Evolutionary conservation across 2,329 filamentous ascomycete species (phyloP).

Genomic region (Stemphylium vesicarium): DNA sequence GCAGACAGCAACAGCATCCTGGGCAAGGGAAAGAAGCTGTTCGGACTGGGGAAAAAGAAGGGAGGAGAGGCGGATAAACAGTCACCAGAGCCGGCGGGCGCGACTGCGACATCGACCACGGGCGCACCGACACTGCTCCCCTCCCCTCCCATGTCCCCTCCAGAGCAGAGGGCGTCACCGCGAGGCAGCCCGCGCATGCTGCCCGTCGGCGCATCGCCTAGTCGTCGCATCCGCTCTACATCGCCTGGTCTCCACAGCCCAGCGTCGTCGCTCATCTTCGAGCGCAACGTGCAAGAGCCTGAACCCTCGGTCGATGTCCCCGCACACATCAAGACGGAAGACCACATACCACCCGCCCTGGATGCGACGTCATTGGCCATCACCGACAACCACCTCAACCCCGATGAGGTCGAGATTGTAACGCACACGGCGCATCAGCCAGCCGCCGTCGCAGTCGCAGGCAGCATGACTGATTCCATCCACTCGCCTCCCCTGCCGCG

Average conservation of each 20-base stretch:
- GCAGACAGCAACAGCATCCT: constrained; percentile 35
- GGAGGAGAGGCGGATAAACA: constrained; percentile 24
- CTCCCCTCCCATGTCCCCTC: constrained; percentile 40
- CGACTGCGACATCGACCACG: constrained; percentile 17
- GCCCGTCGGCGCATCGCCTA: constrained; percentile 62
- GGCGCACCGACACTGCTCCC: constrained; percentile 35
- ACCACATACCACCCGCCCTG: constrained; percentile 88
- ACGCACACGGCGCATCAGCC: constrained; percentile 85
- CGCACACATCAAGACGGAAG: constrained; percentile 90
- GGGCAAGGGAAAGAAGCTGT: constrained; percentile 47
- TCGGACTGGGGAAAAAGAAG: constrained; percentile 47
- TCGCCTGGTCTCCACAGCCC: constrained; percentile 83
- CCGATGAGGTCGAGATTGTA: constrained; percentile 90
- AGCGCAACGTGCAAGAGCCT: constrained; percentile 87
- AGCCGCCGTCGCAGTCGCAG: constrained; percentile 68
- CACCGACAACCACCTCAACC: constrained; percentile 82
- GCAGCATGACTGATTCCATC: constrained; percentile 42
- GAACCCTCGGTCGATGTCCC: constrained; percentile 87
- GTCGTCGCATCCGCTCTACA: constrained; percentile 67
- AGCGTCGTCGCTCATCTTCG: constrained; percentile 80
- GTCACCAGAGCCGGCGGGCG: constrained; percentile 13
- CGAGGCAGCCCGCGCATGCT: constrained; percentile 47
- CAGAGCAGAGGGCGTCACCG: constrained; percentile 41
- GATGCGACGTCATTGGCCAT: constrained; percentile 92
- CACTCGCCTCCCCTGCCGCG: constrained; percentile 43